These are phyloP conservation scores for Hymenoscyphus linearis DNA, from an alignment of 2,329 filamentous ascomycete genomes.

Conservation along the genomic window DNA sequence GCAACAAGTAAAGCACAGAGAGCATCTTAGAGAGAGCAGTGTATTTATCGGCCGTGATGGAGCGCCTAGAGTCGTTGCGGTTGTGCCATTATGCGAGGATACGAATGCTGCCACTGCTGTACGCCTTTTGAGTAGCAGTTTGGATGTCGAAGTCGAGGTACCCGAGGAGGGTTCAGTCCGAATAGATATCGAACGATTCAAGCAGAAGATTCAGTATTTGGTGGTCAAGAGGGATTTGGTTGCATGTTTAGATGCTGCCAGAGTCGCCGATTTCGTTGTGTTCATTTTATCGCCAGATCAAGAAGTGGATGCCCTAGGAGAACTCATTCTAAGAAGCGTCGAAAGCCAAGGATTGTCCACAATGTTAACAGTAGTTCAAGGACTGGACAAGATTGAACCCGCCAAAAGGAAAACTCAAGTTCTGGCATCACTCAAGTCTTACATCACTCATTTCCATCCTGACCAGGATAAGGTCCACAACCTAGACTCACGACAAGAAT, in stretches of 20 bases:
- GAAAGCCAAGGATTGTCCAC: conserved; percentile 95
- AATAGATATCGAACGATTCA: conserved; percentile 81
- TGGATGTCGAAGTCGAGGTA: conserved; percentile 69
- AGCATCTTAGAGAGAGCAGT: conserved; percentile 71
- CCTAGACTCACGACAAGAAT: conserved; percentile 83
- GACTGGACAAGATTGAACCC: conserved; percentile 71
- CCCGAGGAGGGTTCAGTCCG: conserved; percentile 53
- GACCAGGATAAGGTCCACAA: conserved; percentile 87
- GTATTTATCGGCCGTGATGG: conserved; percentile 84
- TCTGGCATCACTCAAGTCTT: conserved; percentile 79
- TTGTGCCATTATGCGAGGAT: conserved; percentile 76
- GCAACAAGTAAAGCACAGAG: conserved; percentile 75
- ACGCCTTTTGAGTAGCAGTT: conserved; percentile 64
- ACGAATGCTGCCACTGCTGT: conserved; percentile 64
- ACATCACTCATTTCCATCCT: conserved; percentile 91
- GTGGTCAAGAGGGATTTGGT: conserved; percentile 68
- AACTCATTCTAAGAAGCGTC: conserved; percentile 77
- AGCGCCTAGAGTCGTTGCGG: conserved; percentile 80
- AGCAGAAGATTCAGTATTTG: conserved; percentile 87
- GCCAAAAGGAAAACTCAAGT: conserved; percentile 73
- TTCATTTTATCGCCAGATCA: conserved; percentile 76
- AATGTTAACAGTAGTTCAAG: conserved; percentile 78
- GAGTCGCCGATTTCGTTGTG: conserved; percentile 85
- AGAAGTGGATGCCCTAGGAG: conserved; percentile 79
- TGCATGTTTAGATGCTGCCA: conserved; percentile 76